Base-by-base conservation (phyloP, 2,329 filamentous ascomycete genomes). In the Tolypocladium guangdongense region DNA sequence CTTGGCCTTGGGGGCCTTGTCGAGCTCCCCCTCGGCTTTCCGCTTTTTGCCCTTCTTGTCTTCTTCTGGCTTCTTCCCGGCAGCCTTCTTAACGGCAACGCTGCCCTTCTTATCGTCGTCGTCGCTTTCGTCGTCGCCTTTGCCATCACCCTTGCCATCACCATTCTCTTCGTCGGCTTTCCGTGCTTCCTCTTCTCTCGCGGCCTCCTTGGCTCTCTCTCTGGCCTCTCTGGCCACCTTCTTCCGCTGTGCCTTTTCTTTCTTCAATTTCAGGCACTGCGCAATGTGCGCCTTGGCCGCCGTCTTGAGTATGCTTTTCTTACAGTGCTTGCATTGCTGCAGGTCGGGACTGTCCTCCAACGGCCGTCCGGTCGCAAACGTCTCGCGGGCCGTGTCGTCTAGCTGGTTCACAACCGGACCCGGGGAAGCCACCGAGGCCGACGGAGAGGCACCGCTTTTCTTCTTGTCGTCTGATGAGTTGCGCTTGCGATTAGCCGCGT, bases 311-410 rank as follows among this genome's bases (percentile, higher is more conserved):
- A 96, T 81, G 51, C 87, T 87, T 63, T 95, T 91, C 71, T 93
- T 96, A 74, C 92, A 99, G 67, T 95, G 90, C 67, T 93, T 96
- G 78, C 92, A 99, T 60, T 87, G 79, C 50, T 93, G 84, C 11
- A 89, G 79, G 58, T 95, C 89, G 12, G 87, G 81, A 54, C 77
- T 78, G 64, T 96, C 91, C 61, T 90, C 85, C 60, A 95, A 78
- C 0, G 90, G 90, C 54, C 86, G 83, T 57, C 90, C 89, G 48
- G 86, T 91, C 4, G 83, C 78, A 68, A 96, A 96, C 5, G 87
- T 87, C 56, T 89, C 83, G 60, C 87, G 81, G 16, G 88, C 83
- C 56, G 77, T 81, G 56, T 90, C 84, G 62, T 95, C 88, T 51
- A 96, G 79, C 52, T 82, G 80, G 63, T 84, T 84, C 20, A 84